Conservation (phyloP, 345 rosid genomes). For the Noccaea bulbosa region DNA sequence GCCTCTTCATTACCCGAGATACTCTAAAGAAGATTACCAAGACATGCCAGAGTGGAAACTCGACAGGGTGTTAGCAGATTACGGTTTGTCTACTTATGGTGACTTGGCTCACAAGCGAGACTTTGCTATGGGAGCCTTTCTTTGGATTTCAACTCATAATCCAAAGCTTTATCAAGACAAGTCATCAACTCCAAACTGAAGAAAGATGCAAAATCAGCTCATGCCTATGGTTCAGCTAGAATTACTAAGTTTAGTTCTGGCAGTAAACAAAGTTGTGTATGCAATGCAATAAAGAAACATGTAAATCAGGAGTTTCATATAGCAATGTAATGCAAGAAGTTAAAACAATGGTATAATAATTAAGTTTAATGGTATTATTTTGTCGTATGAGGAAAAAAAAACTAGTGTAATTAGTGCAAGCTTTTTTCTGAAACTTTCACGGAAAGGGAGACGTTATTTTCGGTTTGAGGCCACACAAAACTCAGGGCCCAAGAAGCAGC, state of each 20-base stretch:
- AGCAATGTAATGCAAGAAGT: conserved; percentile 5
- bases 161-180: conserved; percentile 37
- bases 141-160: conserved; percentile 49
- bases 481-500: not conserved
- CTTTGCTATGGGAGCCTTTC: conserved; percentile 74
- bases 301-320: conserved; percentile 27
- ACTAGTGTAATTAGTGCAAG: not conserved
- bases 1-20: conserved; percentile 73
- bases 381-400: not conserved
- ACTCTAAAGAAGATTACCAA: conserved; percentile 58
- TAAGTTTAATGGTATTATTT: not conserved
- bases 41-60: conserved; percentile 67
- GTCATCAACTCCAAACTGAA: conserved; percentile 20
- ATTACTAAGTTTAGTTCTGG: not conserved
- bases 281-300: conserved; percentile 21
- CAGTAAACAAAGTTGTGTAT: too few species aligned
- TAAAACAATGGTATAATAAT: not conserved
- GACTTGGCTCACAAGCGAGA: conserved; percentile 56
- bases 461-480: conserved; percentile 1
- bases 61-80: conserved; percentile 57
- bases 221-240: not conserved
- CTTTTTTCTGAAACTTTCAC: not conserved
- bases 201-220: conserved; percentile 4
- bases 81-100: conserved; percentile 56
- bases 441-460: not conserved